Evolutionary conservation across 345 rosid genomes (phyloP).

Genomic region (Rhizophora apiculata): DNA sequence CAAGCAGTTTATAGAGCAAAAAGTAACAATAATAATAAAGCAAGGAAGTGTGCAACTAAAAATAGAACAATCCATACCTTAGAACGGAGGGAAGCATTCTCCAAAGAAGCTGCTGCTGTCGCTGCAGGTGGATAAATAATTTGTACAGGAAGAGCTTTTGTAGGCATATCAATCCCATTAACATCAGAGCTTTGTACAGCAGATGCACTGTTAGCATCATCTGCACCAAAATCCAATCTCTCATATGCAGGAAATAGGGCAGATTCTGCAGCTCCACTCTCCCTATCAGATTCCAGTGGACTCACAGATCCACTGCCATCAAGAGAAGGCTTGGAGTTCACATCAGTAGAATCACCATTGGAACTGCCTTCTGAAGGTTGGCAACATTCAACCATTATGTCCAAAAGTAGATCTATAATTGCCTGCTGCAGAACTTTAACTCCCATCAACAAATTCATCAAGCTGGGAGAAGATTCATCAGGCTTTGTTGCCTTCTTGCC

Average conservation of each 20-base stretch:
- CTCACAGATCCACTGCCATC: constrained; percentile 49
- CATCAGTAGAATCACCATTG: constrained; percentile 45
- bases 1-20: constrained; percentile 25
- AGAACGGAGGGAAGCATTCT: constrained; percentile 56
- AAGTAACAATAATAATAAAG: not conserved
- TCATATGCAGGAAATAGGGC: constrained; percentile 53
- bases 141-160: constrained; percentile 53
- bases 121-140: constrained; percentile 60
- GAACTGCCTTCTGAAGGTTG: constrained; percentile 80
- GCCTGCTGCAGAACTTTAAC: constrained; percentile 99
- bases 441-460: constrained; percentile 98
- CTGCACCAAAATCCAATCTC: constrained; percentile 72
- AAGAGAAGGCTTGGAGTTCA: constrained; percentile 42
- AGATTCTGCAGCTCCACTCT: constrained; percentile 54
- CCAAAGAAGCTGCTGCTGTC: constrained; percentile 52
- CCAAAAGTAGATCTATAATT: constrained; percentile 89
- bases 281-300: constrained; percentile 61
- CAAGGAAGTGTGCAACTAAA: constrained; percentile 19
- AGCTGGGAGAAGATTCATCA: constrained; percentile 93
- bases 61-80: constrained; percentile 50
- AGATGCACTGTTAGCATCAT: constrained; percentile 55
- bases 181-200: constrained; percentile 73
- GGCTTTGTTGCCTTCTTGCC: constrained; percentile 61
- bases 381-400: constrained; percentile 99
- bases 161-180: constrained; percentile 44